Conservation (phyloP, 2,329 filamentous ascomycete genomes). For the Sporothrix sp. region DNA sequence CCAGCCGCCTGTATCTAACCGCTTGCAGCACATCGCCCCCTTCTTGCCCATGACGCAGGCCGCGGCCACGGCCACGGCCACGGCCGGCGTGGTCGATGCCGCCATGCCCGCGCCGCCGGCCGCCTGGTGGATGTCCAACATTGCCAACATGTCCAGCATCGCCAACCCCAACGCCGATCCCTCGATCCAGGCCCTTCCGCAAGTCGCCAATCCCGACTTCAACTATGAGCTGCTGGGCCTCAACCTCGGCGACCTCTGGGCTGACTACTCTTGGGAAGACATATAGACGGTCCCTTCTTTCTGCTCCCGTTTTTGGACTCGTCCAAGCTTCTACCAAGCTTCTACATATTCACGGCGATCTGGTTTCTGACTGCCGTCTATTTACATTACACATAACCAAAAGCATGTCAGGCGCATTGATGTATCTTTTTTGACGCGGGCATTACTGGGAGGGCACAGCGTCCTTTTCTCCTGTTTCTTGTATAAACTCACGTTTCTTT, state of each 20-base stretch:
- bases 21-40: constrained; percentile 13
- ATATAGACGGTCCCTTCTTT: constrained; percentile 1
- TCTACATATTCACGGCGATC: too few species aligned
- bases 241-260: constrained; percentile 21
- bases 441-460: too few species aligned
- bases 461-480: too few species aligned
- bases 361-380: too few species aligned
- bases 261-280: constrained; percentile 21
- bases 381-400: too few species aligned
- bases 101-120: constrained; percentile 14
- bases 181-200: constrained; percentile 8
- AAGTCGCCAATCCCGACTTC: constrained; percentile 18
- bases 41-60: constrained; percentile 16
- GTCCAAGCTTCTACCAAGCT: too few species aligned
- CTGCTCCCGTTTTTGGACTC: too few species aligned
- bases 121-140: constrained; percentile 22
- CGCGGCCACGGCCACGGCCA: constrained; percentile 6
- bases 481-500: too few species aligned
- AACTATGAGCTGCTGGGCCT: constrained; percentile 18
- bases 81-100: not conserved
- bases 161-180: constrained; percentile 15
- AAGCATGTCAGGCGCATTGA: too few species aligned
- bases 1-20: too few species aligned
- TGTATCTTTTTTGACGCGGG: too few species aligned
- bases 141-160: constrained; percentile 18